A percentile compares a stretch with the other conserved stretches of the same genome.
These are phyloP conservation scores for Macadamia integrifolia DNA, from an alignment of 164 flowering plant species.

Conservation along the genomic window DNA sequence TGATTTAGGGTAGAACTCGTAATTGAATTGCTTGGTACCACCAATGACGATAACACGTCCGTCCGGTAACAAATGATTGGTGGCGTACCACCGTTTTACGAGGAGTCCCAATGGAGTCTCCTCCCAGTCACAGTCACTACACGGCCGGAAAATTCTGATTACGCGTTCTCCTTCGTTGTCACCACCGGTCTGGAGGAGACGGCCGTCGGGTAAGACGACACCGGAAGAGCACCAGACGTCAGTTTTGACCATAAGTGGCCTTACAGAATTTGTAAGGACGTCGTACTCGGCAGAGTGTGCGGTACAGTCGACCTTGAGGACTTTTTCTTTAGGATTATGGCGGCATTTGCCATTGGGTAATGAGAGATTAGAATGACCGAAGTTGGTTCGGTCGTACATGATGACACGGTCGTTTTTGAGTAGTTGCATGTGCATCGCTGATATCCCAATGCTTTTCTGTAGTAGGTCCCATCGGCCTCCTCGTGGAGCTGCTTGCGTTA, in stretches of 20 bases:
- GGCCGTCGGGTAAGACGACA: slow-evolving; percentile 26
- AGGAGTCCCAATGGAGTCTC: neutral
- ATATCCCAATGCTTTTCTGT: slow-evolving; percentile 28
- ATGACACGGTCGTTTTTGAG: slow-evolving; percentile 43
- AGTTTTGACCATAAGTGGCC: slow-evolving; percentile 35
- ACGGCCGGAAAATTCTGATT: slow-evolving; percentile 3
- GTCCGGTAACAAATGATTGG: neutral
- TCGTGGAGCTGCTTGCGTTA: neutral
- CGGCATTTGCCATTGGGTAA: slow-evolving; percentile 33
- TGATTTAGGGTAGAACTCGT: neutral
- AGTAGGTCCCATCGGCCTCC: slow-evolving; percentile 36
- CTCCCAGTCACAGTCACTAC: neutral
- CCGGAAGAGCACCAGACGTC: slow-evolving; percentile 57
- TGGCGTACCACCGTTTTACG: neutral
- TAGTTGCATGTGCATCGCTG: slow-evolving; percentile 55
- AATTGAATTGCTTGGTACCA: neutral
- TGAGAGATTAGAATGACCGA: slow-evolving; percentile 35
- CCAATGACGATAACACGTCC: neutral
- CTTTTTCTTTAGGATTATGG: slow-evolving; percentile 20
- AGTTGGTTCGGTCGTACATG: slow-evolving; percentile 43
- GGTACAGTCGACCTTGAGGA: slow-evolving; percentile 34
- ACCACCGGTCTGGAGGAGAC: slow-evolving; percentile 42
- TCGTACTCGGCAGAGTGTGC: slow-evolving; percentile 47
- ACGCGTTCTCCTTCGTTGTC: slow-evolving; percentile 28
- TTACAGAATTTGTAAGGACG: slow-evolving; percentile 20